These are phyloP conservation scores for Tuctoria greenei DNA, from an alignment of 176 grass and related monocot genomes.

Conservation along the genomic window DNA sequence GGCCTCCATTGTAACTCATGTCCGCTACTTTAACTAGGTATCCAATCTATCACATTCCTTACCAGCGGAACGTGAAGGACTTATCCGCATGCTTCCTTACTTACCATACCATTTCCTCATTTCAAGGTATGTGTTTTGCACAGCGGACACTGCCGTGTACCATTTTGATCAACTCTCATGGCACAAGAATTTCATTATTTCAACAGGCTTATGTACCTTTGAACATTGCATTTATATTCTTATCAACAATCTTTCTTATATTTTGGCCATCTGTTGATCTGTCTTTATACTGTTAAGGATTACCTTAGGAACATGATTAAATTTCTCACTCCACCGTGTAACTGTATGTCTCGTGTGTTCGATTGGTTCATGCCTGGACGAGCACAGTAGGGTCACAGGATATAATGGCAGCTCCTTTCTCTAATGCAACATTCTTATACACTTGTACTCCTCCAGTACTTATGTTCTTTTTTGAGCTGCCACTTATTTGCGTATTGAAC, in stretches of 20 bases:
- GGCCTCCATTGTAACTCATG: neutral
- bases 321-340: neutral
- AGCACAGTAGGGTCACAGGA: neutral
- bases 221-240: constrained; percentile 9
- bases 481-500: constrained; percentile 10
- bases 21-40: constrained; percentile 66
- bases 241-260: neutral
- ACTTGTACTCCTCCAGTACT: neutral
- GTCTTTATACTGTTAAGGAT: neutral
- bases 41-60: constrained; percentile 93
- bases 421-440: neutral
- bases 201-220: neutral
- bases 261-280: neutral
- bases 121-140: constrained; percentile 70
- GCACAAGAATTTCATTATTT: constrained; percentile 10
- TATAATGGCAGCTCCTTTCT: constrained; percentile 1
- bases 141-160: neutral
- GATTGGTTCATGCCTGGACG: neutral
- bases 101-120: constrained; percentile 72
- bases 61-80: constrained; percentile 61
- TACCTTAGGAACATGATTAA: constrained; percentile 7
- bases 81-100: constrained; percentile 85
- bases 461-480: neutral
- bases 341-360: neutral
- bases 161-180: constrained; percentile 22